Base-by-base conservation (phyloP, 1,139 yeast genomes). In the Candida albicans region DNA sequence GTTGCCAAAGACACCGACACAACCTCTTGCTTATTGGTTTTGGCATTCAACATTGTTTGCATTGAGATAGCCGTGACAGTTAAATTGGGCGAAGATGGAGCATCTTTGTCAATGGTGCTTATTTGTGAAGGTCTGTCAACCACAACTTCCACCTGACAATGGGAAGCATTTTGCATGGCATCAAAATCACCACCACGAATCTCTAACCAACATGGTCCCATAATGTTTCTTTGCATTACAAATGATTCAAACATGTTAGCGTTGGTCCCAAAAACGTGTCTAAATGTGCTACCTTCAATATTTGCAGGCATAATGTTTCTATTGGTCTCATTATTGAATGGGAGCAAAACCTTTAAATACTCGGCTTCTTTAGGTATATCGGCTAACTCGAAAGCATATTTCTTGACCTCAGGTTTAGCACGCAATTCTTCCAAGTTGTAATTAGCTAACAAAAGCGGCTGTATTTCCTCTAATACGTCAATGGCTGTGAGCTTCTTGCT, bases 131-230 rank as follows among this genome's bases (percentile, higher is more conserved):
- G 85, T 8, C 73, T 61, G 2, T 64, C 56, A 1, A 87, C 77
- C 0, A 84, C 68, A 3, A 85, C 81, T 56, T 90, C 96, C 24
- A 87, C 76, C 47, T 80, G 80, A 66, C 96, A 87, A 71, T 91
- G 95, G 0, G 96, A 84, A 1, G 88, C 75, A 55, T 85, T 85
- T 46, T 71, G 77, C 46, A 84, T 68, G 1, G 81, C 63, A 15
- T 65, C 62, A 53, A 87, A 86, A 52, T 84, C 81, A 37, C 85
- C 85, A 39, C 78, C 73, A 35, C 75, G 70, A 40, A 95, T 72
- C 43, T 85, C 85, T 42, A 93, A 70, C 99, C 99, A 93, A 60
- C 99, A 90, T 1, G 99, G 99, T 5, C 99, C 99, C 96, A 90
- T 90, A 35, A 93, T 75, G 52, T 85, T 83, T 54, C 87, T 77